These are phyloP conservation scores for Candida sp. DNA, from an alignment of 1,139 yeast species.

Conservation along the genomic window DNA sequence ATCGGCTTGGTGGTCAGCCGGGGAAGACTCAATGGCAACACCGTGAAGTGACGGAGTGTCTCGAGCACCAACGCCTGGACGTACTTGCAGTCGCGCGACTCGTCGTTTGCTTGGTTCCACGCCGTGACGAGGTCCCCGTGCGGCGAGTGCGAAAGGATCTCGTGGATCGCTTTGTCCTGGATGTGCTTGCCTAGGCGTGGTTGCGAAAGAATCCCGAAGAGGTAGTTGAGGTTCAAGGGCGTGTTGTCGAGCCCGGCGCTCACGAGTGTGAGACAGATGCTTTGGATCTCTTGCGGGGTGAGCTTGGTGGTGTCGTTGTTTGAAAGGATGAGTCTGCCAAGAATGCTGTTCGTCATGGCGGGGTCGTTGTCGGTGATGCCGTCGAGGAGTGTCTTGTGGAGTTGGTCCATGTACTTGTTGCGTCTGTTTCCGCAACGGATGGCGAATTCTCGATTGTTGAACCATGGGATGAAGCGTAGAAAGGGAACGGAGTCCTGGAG, in stretches of 20 bases:
- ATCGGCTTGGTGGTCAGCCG: slow-evolving; percentile 59
- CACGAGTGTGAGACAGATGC: slow-evolving; percentile 75
- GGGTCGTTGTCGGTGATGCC: slow-evolving; percentile 11
- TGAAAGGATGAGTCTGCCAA: slow-evolving; percentile 41
- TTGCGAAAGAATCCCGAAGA: slow-evolving; percentile 64
- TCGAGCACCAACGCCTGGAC: slow-evolving; percentile 65
- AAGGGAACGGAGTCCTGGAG: slow-evolving; percentile 65
- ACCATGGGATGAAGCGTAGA: slow-evolving; percentile 36
- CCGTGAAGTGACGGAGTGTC: slow-evolving; percentile 64
- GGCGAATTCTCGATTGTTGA: slow-evolving; percentile 36
- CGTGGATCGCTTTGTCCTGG: slow-evolving; percentile 45
- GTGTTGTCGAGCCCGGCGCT: slow-evolving; percentile 83
- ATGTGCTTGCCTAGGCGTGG: slow-evolving; percentile 43
- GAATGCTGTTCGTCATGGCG: slow-evolving; percentile 36
- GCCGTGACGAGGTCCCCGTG: slow-evolving; percentile 37
- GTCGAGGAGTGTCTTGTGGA: slow-evolving; percentile 22
- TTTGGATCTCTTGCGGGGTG: slow-evolving; percentile 51
- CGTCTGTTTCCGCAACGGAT: slow-evolving; percentile 41
- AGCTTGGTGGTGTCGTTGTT: slow-evolving; percentile 17
- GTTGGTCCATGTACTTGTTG: slow-evolving; percentile 55
- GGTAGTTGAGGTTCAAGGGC: slow-evolving; percentile 63
- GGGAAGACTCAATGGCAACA: slow-evolving; percentile 71
- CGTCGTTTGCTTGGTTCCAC: slow-evolving; percentile 45
- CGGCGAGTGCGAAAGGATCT: slow-evolving; percentile 33
- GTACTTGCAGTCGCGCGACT: slow-evolving; percentile 46